These are phyloP conservation scores for Wallacemonas sp. DNA, from an alignment of 208 protist genomes.

Conservation along the genomic window DNA sequence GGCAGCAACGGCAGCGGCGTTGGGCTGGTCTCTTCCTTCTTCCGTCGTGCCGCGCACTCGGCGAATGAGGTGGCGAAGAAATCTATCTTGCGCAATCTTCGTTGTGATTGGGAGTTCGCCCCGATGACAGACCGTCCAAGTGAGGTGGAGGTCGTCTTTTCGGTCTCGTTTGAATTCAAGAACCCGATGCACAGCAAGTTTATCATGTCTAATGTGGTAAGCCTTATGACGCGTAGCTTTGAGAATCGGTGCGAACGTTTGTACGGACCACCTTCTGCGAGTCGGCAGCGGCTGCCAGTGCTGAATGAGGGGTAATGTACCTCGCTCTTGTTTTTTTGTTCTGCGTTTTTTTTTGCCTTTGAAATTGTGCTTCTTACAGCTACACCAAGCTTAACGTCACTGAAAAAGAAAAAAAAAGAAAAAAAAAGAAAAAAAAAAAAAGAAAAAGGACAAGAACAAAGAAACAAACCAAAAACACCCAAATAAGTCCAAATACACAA, in stretches of 20 bases:
- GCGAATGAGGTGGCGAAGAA: constrained; percentile 33
- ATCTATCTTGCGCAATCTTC: constrained; percentile 55
- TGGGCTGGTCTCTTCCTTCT: constrained; percentile 33
- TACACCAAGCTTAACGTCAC: too few relatives aligned
- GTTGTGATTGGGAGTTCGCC: constrained; percentile 75
- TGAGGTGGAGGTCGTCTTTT: constrained; percentile 73
- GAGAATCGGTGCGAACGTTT: constrained; percentile 69
- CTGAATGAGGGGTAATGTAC: background rate
- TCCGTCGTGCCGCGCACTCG: constrained; percentile 34
- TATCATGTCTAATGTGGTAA: constrained; percentile 77
- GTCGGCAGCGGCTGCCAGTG: constrained; percentile 32
- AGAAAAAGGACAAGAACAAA: constrained; percentile 1
- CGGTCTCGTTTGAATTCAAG: constrained; percentile 75
- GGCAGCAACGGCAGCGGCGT: constrained; percentile 10
- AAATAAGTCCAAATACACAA: too few relatives aligned
- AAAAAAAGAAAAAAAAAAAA: background rate
- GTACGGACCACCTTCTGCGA: constrained; percentile 65
- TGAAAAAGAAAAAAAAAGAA: constrained; percentile 13
- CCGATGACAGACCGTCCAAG: constrained; percentile 35
- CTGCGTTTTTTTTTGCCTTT: background rate
- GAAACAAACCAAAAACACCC: too few relatives aligned
- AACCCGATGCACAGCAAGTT: constrained; percentile 72
- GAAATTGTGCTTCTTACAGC: too few relatives aligned
- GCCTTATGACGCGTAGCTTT: constrained; percentile 80
- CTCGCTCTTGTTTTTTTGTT: background rate